Percentiles rank a stretch among this genome's conserved stretches.
Conservation (phyloP, 73 alveolate species). For the Paramecium primaurelia region DNA sequence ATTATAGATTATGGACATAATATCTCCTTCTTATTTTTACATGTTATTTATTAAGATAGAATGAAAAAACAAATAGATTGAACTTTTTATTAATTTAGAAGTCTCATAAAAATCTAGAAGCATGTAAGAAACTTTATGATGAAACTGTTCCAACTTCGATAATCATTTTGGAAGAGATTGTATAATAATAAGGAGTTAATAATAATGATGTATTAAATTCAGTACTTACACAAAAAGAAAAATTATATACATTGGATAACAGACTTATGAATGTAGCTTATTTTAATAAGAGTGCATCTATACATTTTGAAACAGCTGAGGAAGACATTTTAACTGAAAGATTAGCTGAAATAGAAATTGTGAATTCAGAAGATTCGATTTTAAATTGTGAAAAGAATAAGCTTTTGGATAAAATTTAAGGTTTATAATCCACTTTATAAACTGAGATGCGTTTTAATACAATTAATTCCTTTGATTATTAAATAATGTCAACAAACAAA, state of each 20-base stretch:
- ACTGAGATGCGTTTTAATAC: not conserved
- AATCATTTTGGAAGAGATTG: slow-evolving; percentile 6
- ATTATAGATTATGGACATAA: slow-evolving; percentile 32
- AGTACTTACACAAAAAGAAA: not conserved
- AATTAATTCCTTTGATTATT: not conserved
- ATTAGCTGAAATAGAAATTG: slow-evolving; percentile 5
- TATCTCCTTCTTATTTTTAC: not conserved
- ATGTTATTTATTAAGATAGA: not conserved
- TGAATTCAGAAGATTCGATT: not conserved
- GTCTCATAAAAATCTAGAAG: not conserved
- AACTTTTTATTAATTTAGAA: not conserved
- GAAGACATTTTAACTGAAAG: not conserved
- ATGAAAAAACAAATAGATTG: not conserved
- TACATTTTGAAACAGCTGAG: not conserved
- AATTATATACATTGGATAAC: not conserved
- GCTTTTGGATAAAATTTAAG: not conserved
- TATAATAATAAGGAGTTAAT: not conserved
- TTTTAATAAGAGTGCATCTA: slow-evolving; percentile 34
- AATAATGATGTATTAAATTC: not conserved
- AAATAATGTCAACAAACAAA: not conserved
- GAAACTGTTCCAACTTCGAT: slow-evolving; percentile 43
- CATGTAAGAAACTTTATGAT: slow-evolving; percentile 36
- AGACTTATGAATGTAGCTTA: not conserved
- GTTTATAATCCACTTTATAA: not conserved
- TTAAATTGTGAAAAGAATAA: not conserved